Evolutionary conservation across 306 rosid species (phyloP).

Genomic region (Nissolia schottii): DNA sequence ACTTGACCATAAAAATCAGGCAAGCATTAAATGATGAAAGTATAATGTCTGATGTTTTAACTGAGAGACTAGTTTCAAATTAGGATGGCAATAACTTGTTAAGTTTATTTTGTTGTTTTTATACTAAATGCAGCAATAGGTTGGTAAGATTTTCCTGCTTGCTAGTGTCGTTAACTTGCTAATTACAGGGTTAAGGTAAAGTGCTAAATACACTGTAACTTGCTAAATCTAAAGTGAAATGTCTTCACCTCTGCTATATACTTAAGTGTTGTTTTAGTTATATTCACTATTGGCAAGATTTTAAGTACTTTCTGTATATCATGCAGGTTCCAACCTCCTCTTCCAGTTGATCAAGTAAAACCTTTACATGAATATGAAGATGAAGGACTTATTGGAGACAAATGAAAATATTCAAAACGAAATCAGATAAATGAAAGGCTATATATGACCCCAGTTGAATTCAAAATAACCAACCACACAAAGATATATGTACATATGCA

Average conservation of each 20-base stretch:
- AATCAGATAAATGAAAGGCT: neutral
- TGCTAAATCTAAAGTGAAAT: neutral
- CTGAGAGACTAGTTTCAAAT: too few relatives aligned
- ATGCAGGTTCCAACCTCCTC: constrained; percentile 76
- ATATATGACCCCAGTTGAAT: neutral
- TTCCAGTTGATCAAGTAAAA: constrained; percentile 78
- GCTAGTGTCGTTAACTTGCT: neutral
- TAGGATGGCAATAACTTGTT: too few relatives aligned
- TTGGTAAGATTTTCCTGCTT: neutral
- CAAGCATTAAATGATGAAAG: too few relatives aligned
- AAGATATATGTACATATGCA: neutral
- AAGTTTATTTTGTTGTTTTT: neutral
- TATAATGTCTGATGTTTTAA: too few relatives aligned
- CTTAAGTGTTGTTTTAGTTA: neutral
- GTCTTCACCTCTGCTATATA: neutral
- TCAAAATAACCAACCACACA: neutral
- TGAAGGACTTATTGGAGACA: constrained; percentile 51
- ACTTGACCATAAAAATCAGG: too few relatives aligned
- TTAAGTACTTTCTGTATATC: neutral
- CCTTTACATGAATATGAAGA: constrained; percentile 70
- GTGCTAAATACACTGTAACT: neutral
- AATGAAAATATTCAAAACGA: neutral
- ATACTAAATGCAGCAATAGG: neutral
- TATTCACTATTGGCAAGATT: neutral
- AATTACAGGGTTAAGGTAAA: neutral